Conservation (phyloP, 2,329 filamentous ascomycete species). For the Aspergillus pseudoglaucus region DNA sequence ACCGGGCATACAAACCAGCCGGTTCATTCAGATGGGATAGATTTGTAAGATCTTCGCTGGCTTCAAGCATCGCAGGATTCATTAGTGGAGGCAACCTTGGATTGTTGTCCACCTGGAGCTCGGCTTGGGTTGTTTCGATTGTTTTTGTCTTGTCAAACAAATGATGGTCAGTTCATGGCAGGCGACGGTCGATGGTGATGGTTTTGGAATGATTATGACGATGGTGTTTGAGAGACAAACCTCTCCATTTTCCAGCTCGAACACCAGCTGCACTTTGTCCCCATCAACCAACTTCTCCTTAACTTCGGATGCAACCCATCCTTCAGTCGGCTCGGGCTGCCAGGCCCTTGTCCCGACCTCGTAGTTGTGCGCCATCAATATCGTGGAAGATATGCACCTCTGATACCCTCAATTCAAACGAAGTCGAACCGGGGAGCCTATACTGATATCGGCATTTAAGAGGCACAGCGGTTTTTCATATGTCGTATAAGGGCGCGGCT, state of each 20-base stretch:
- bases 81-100: constrained; percentile 81
- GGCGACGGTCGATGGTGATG: neutral
- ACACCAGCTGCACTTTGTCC: constrained; percentile 79
- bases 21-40: constrained; percentile 97
- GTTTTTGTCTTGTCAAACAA: constrained; percentile 59
- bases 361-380: constrained; percentile 74
- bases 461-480: neutral
- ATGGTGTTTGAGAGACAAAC: constrained; percentile 42
- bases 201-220: neutral
- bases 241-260: constrained; percentile 88
- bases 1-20: constrained; percentile 59
- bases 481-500: neutral
- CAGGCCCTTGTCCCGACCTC: constrained; percentile 96
- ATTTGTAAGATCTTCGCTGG: constrained; percentile 95
- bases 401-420: constrained; percentile 5
- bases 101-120: constrained; percentile 70
- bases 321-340: constrained; percentile 93
- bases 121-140: constrained; percentile 68
- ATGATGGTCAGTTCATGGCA: constrained; percentile 6
- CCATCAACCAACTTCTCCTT: constrained; percentile 76
- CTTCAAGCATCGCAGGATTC: constrained; percentile 97
- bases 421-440: constrained; percentile 11
- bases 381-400: neutral
- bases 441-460: constrained; percentile 22
- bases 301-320: constrained; percentile 96